Conservation (phyloP, 192 early-diverging fungal genomes). For the Coemansia javaensis region DNA sequence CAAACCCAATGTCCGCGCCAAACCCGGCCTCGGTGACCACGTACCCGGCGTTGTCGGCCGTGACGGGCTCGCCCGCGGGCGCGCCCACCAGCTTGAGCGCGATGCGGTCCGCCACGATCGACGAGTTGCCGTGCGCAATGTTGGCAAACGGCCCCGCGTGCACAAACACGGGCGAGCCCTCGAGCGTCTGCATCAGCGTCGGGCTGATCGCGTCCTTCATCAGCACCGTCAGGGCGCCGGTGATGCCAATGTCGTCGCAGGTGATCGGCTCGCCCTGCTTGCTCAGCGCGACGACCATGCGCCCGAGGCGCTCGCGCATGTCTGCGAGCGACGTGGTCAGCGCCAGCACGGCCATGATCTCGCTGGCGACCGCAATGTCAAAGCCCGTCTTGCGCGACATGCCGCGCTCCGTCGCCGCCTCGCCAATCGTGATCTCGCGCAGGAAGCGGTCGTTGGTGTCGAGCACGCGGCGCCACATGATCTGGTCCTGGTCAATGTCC, state of each 20-base stretch:
- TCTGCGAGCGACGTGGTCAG: conserved; percentile 84
- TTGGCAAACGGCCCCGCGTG: conserved; percentile 99
- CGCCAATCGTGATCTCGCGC: conserved; percentile 85
- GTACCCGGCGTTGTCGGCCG: conserved; percentile 60
- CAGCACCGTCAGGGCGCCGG: conserved; percentile 92
- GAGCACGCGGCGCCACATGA: conserved; percentile 94
- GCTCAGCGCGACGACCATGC: conserved; percentile 91
- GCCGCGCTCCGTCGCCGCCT: conserved; percentile 82
- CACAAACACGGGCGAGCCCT: conserved; percentile 97
- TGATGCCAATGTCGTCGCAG: conserved; percentile 91
- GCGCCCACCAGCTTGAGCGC: conserved; percentile 89
- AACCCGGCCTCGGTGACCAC: conserved; percentile 99
- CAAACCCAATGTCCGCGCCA: conserved; percentile 99
- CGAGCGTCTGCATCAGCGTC: conserved; percentile 98
- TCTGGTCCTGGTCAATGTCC: conserved; percentile 91
- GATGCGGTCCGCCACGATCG: conserved; percentile 92
- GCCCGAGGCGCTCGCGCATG: conserved; percentile 88
- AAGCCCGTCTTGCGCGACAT: conserved; percentile 86
- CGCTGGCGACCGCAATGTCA: conserved; percentile 97
- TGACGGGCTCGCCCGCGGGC: conserved; percentile 51
- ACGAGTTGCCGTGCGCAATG: conserved; percentile 98
- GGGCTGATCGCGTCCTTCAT: conserved; percentile 99
- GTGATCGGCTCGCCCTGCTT: conserved; percentile 80
- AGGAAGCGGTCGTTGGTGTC: conserved; percentile 97
- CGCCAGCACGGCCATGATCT: conserved; percentile 97